Evolutionary conservation across 108 stramenopile genomes (phyloP).

Genomic region (Fragilaria crotonensis): DNA sequence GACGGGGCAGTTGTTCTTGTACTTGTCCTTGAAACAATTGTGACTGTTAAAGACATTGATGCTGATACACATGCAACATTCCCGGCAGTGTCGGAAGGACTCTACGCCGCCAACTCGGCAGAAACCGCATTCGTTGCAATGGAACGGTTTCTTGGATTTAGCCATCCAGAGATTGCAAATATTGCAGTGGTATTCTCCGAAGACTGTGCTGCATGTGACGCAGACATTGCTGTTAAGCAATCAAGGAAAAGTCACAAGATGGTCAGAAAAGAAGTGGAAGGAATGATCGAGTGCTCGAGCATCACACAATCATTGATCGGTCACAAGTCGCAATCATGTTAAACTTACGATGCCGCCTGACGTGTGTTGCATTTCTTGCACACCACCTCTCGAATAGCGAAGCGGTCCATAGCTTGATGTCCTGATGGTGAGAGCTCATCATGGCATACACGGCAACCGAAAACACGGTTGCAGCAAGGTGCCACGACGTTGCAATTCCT

Average conservation of each 20-base stretch:
- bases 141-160: slow-evolving; percentile 78
- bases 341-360: slow-evolving; percentile 48
- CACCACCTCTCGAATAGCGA: slow-evolving; percentile 65
- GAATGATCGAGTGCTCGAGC: not conserved
- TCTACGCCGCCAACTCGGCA: slow-evolving; percentile 83
- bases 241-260: slow-evolving; percentile 2
- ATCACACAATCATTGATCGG: not conserved
- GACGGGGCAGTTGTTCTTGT: slow-evolving; percentile 85
- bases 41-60: slow-evolving; percentile 64
- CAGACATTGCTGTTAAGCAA: slow-evolving; percentile 55
- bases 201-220: slow-evolving; percentile 64
- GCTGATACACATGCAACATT: slow-evolving; percentile 88
- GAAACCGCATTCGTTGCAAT: slow-evolving; percentile 79
- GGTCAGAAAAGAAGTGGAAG: slow-evolving; percentile 2
- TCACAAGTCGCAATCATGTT: not conserved
- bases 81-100: slow-evolving; percentile 78
- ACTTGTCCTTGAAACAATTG: slow-evolving; percentile 81
- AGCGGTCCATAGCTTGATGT: slow-evolving; percentile 71
- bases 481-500: slow-evolving; percentile 73
- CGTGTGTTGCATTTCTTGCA: slow-evolving; percentile 72
- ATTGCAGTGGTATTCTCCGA: slow-evolving; percentile 81
- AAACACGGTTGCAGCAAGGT: slow-evolving; percentile 72
- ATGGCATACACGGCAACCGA: slow-evolving; percentile 86
- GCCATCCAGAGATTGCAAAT: slow-evolving; percentile 88
- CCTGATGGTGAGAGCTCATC: slow-evolving; percentile 67